A percentile compares a stretch with the other conserved stretches of the same genome.
Conservation (phyloP, 129 eudicot species). For the Chrysanthemum lavandulifolium region DNA sequence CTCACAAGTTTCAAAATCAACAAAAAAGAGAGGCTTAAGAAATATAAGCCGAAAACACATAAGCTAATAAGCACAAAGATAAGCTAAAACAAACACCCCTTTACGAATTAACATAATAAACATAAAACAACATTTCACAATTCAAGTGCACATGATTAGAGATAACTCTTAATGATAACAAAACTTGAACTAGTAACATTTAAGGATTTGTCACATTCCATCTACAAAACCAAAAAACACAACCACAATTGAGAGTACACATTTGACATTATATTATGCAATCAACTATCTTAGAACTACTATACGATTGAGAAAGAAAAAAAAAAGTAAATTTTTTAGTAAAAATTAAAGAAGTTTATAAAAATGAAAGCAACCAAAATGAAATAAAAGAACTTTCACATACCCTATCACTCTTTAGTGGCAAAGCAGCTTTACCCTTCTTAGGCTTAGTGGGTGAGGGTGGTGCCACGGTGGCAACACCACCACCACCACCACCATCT, state of each 20-base stretch:
- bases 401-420: slow-evolving; percentile 88
- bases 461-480: slow-evolving; percentile 34
- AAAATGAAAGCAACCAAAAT: background rate
- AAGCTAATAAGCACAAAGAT: too few relatives aligned
- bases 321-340: too few relatives aligned
- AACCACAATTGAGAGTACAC: background rate
- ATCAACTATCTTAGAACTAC: slow-evolving; percentile 11
- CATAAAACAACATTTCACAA: background rate
- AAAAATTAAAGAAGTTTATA: background rate
- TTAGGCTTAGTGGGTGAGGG: slow-evolving; percentile 54
- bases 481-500: slow-evolving; percentile 33
- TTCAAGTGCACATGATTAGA: background rate
- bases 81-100: too few relatives aligned
- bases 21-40: too few relatives aligned
- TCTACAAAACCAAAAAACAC: slow-evolving; percentile 1
- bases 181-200: too few relatives aligned
- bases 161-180: background rate
- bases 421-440: slow-evolving; percentile 94
- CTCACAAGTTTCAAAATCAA: too few relatives aligned
- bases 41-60: too few relatives aligned
- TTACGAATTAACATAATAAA: too few relatives aligned
- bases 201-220: background rate
- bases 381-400: slow-evolving; percentile 3
- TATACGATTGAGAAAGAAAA: background rate
- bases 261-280: slow-evolving; percentile 1